Conservation (phyloP, 495 filamentous ascomycete genomes). For the Emericellopsis terricola region DNA sequence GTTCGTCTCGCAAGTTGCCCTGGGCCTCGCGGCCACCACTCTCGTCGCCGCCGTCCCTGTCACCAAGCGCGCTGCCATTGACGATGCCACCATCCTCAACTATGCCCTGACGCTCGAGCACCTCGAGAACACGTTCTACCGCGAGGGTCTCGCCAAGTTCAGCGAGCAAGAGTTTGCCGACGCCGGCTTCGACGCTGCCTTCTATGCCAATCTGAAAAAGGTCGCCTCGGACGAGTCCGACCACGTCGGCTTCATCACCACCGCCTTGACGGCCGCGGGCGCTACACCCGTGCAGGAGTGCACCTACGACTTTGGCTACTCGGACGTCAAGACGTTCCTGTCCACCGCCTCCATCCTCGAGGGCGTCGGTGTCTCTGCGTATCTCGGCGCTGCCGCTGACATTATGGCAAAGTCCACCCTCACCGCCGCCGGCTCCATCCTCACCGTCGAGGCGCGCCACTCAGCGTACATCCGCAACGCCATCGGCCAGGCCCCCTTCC, state of each 20-base stretch:
- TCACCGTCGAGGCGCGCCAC: conserved; percentile 43
- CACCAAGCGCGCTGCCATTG: conserved; percentile 25
- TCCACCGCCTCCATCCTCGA: conserved; percentile 41
- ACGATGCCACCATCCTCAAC: conserved; percentile 26
- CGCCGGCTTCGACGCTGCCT: conserved; percentile 15
- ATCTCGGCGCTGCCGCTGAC: conserved; percentile 43
- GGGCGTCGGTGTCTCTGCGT: conserved; percentile 42
- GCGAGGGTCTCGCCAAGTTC: conserved; percentile 41
- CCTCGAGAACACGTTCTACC: conserved; percentile 45
- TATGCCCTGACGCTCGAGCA: conserved; percentile 48
- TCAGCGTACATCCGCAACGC: conserved; percentile 39
- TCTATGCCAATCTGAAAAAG: conserved; percentile 19
- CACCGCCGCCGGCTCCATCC: conserved; percentile 36
- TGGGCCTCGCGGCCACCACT: conserved; percentile 26
- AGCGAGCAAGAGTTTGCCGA: conserved; percentile 22
- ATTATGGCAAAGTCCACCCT: conserved; percentile 32
- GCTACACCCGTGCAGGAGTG: conserved; percentile 38
- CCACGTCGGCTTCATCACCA: conserved; percentile 38
- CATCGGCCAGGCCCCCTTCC: conserved; percentile 26
- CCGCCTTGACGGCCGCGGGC: conserved; percentile 33
- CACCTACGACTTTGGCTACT: conserved; percentile 44
- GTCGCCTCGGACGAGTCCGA: conserved; percentile 31
- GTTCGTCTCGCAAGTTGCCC: too few species aligned
- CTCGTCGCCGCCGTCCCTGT: conserved; percentile 12
- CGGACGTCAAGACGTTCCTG: conserved; percentile 38